phyloP scores from a whole-genome alignment of 1,284 basidiomycete genomes.

The Pulveroboletus sp. region DNA sequence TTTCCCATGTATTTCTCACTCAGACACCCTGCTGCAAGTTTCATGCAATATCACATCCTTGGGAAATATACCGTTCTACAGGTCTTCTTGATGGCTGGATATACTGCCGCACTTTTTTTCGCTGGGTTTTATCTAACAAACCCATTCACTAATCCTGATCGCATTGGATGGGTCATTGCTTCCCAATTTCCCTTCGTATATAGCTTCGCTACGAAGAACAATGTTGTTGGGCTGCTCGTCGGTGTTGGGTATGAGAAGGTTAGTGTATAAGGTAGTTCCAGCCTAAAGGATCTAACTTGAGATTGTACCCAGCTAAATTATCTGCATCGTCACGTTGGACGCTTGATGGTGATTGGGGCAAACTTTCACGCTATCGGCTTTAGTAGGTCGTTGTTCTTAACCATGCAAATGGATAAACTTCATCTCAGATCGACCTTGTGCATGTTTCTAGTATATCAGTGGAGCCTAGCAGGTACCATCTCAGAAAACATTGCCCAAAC shows the following conservation, averaged over 20 bases:
- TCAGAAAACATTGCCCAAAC: constrained; percentile 37
- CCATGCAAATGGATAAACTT: no score
- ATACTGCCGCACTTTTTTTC: constrained; percentile 38
- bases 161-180: constrained; percentile 57
- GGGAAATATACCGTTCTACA: constrained; percentile 54
- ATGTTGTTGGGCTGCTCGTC: constrained; percentile 58
- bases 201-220: constrained; percentile 74
- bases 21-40: constrained; percentile 41
- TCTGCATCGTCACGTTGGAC: constrained; percentile 74
- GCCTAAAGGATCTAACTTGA: background rate
- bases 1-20: constrained; percentile 44
- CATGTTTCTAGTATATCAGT: constrained; percentile 53
- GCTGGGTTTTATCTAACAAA: constrained; percentile 47
- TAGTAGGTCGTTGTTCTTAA: no score
- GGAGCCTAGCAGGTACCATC: constrained; percentile 50
- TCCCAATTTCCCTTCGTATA: constrained; percentile 75
- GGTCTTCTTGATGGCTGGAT: constrained; percentile 48
- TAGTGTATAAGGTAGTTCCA: constrained; percentile 8
- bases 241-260: constrained; percentile 77
- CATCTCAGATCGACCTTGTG: background rate
- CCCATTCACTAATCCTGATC: constrained; percentile 51
- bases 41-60: constrained; percentile 43
- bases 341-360: constrained; percentile 41
- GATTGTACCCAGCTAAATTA: constrained; percentile 61
- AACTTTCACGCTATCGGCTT: no score